Percentiles rank a stretch among this genome's conserved stretches.
phyloP scores from a whole-genome alignment of 805 yeast species.

The Candida sonorensis region DNA sequence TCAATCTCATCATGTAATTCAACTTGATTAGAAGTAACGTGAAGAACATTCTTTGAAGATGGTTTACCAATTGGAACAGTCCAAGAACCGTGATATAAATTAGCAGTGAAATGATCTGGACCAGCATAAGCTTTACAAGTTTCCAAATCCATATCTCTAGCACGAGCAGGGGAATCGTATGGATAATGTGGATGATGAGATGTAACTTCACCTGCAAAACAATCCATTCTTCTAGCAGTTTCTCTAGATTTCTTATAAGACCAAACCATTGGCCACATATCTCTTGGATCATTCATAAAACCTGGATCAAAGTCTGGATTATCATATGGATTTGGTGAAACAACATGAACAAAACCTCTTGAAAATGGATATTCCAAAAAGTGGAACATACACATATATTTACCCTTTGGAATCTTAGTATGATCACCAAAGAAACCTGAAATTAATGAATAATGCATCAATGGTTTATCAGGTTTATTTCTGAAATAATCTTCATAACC shows the following conservation, averaged over 20 bases:
- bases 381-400: conserved; percentile 25
- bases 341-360: conserved; percentile 20
- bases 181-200: conserved; percentile 22
- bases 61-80: conserved; percentile 22
- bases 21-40: conserved; percentile 22
- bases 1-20: conserved; percentile 17
- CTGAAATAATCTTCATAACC: conserved; percentile 22
- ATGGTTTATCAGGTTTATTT: conserved; percentile 25
- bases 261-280: conserved; percentile 27
- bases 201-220: conserved; percentile 24
- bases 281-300: conserved; percentile 24
- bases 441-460: conserved; percentile 25
- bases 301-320: conserved; percentile 25
- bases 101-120: conserved; percentile 21
- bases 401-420: conserved; percentile 24
- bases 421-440: conserved; percentile 27
- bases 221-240: conserved; percentile 25
- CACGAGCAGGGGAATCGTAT: conserved; percentile 23
- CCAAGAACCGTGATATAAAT: conserved; percentile 26
- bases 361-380: conserved; percentile 28
- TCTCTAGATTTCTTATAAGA: conserved; percentile 25
- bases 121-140: conserved; percentile 21
- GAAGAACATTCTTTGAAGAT: conserved; percentile 11
- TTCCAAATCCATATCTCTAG: conserved; percentile 21
- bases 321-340: conserved; percentile 21